Conservation (phyloP, 768 basidiomycete genomes). For the Trametes sanguinea region DNA sequence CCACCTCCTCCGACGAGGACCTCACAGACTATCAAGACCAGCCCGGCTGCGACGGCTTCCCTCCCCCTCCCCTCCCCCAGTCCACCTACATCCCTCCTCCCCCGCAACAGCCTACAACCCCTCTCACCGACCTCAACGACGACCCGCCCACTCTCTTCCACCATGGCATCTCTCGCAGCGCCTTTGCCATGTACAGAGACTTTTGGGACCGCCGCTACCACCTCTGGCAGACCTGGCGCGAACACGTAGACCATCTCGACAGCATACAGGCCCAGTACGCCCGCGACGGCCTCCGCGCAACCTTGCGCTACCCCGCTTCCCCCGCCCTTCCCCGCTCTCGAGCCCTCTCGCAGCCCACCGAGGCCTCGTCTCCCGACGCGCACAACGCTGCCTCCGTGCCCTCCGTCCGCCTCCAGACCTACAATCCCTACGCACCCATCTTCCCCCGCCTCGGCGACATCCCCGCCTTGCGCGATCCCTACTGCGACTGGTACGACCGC, state of each 20-base stretch:
- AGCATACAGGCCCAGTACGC: slow-evolving; percentile 6
- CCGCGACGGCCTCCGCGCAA: background rate
- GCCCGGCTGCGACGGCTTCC: slow-evolving; percentile 4
- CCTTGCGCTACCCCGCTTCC: background rate
- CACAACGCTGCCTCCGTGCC: background rate
- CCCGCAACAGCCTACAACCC: background rate
- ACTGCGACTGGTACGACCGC: slow-evolving; percentile 13
- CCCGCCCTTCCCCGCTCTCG: slow-evolving; percentile 10
- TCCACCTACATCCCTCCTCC: background rate
- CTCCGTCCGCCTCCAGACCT: background rate
- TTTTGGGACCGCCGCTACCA: slow-evolving; percentile 10
- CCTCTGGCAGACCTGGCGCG: slow-evolving; percentile 1
- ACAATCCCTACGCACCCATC: slow-evolving; percentile 8
- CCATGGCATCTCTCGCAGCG: slow-evolving; percentile 5
- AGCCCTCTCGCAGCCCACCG: background rate
- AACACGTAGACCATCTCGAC: slow-evolving; percentile 4
- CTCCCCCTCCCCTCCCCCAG: slow-evolving; percentile 4
- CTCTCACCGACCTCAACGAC: background rate
- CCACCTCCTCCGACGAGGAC: slow-evolving; percentile 1
- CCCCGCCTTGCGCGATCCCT: slow-evolving; percentile 7
- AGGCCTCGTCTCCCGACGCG: background rate
- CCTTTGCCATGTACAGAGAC: background rate
- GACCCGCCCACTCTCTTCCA: slow-evolving; percentile 3
- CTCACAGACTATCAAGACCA: slow-evolving; percentile 4
- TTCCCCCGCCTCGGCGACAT: slow-evolving; percentile 18